phyloP scores from a whole-genome alignment of 1,284 basidiomycete genomes.

The Stereum hirsutum region DNA sequence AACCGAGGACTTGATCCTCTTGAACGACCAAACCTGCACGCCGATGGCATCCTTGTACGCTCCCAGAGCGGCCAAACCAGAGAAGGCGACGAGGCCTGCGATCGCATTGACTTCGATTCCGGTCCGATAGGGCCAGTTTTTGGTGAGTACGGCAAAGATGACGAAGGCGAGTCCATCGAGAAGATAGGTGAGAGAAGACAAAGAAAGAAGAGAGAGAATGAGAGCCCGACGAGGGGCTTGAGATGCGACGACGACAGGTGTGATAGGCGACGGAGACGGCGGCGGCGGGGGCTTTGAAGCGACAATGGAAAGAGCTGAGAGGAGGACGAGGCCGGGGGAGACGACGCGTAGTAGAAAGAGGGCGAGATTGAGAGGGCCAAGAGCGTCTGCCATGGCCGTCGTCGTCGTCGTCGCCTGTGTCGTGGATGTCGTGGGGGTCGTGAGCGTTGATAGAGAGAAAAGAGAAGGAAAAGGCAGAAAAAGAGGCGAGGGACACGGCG shows the following conservation, averaged over 20 bases:
- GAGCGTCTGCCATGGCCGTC: conserved; percentile 1
- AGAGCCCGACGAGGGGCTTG: conserved; percentile 60
- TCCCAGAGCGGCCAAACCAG: conserved; percentile 60
- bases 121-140: conserved; percentile 54
- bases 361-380: conserved; percentile 15
- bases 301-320: conserved; percentile 51
- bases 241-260: conserved; percentile 64
- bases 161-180: conserved; percentile 72
- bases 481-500: no score
- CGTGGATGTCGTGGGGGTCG: conserved; percentile 7
- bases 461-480: conserved; percentile 7
- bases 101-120: conserved; percentile 62
- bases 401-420: conserved; percentile 8
- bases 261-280: conserved; percentile 52
- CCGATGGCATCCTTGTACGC: conserved; percentile 71
- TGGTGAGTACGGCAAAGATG: conserved; percentile 50
- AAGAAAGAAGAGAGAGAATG: conserved; percentile 60
- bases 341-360: conserved; percentile 51
- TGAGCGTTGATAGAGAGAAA: conserved; percentile 11
- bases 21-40: conserved; percentile 59
- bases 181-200: conserved; percentile 78
- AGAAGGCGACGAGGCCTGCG: conserved; percentile 56
- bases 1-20: conserved; percentile 45
- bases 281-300: conserved; percentile 37
- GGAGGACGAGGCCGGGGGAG: conserved; percentile 53